Base-by-base conservation (phyloP, 1,284 basidiomycete genomes). In the Neolentinus lepideus region DNA sequence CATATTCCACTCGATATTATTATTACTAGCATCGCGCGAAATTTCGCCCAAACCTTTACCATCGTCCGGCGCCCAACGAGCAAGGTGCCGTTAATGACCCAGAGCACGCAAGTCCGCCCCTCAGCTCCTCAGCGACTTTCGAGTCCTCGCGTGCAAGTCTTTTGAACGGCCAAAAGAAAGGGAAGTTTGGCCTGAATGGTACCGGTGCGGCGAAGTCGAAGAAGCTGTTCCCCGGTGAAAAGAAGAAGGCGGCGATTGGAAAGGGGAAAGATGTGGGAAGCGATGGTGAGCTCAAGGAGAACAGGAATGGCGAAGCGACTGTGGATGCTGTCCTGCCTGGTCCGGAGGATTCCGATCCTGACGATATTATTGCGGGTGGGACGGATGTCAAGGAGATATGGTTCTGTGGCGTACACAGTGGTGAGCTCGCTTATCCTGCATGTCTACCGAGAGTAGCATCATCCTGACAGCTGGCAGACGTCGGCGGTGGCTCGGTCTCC, bases 11-110 rank as follows among this genome's bases (percentile, higher is more conserved):
- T 31, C n/a, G n/a, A n/a, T n/a, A n/a, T 57, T 50, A 43, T 35
- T 36, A 27, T 54, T 4, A 43, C 53, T 47, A 85, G 80, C 79
- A 69, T 58, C 80, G 83, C 33, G 69, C 75, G 16, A 78, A 74
- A 62, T 85, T 80, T 60, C 64, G 67, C 21, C 80, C 84, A 3
- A 80, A 78, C 58, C 57, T 72, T n/a, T 84, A 77, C 58, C 77
- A 80, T 57, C 66, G 72, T 16, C 58, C 71, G 2, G 43, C 64
- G 1, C 69, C 70, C n/a, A 63, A 59, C 54, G 47, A 10, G 6
- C 16, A 50, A 29, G 47, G 14, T n/a, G 47, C 47, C 6, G 11
- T 11, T 3, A 25, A 26, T 3, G 47, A 50, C n/a, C 47, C 47
- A 6, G 47, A 50, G 47, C 27, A 50, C 22, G 47, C 22, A 8